Evolutionary conservation across 192 early-diverging fungal species (phyloP).

Genomic region (Coemansia sp.): DNA sequence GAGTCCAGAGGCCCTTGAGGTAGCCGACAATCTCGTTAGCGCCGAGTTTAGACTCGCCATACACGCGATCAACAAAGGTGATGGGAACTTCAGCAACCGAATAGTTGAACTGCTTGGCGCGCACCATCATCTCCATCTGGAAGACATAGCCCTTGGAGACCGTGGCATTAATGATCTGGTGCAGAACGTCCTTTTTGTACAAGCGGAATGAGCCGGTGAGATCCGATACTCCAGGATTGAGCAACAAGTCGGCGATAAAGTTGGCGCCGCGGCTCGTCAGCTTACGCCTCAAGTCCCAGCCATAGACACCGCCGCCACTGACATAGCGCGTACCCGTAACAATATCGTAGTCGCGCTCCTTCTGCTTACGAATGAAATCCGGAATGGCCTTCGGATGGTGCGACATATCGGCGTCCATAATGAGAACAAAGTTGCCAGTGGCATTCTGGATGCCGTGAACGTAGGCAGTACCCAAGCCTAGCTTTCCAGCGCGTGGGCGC

Average conservation of each 20-base stretch:
- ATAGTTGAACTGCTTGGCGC: slow-evolving; percentile 87
- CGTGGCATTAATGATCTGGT: slow-evolving; percentile 80
- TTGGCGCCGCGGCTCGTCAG: slow-evolving; percentile 97
- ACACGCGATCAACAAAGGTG: slow-evolving; percentile 98
- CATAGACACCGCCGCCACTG: slow-evolving; percentile 89
- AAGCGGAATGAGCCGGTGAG: slow-evolving; percentile 94
- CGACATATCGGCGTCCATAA: slow-evolving; percentile 99
- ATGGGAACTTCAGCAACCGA: slow-evolving; percentile 91
- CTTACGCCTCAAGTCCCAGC: slow-evolving; percentile 96
- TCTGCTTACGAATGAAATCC: slow-evolving; percentile 87
- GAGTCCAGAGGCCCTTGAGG: slow-evolving; percentile 81
- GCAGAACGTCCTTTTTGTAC: slow-evolving; percentile 90
- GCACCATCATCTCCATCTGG: slow-evolving; percentile 99
- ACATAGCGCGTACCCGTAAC: slow-evolving; percentile 93
- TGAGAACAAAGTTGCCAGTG: slow-evolving; percentile 93
- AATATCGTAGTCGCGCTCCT: slow-evolving; percentile 81
- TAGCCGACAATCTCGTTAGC: slow-evolving; percentile 93
- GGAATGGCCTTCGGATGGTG: slow-evolving; percentile 99
- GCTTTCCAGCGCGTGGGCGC: slow-evolving; percentile 91
- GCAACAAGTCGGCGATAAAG: slow-evolving; percentile 82
- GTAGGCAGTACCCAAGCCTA: slow-evolving; percentile 95
- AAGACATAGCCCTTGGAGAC: slow-evolving; percentile 98
- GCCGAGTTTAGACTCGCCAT: slow-evolving; percentile 94
- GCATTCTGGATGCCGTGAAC: slow-evolving; percentile 91
- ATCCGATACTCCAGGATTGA: slow-evolving; percentile 90